Evolutionary conservation across 2,329 filamentous ascomycete genomes (phyloP), one percentile per base, ranked within the genome.

Genomic region (Aspergillus versicolor): DNA sequence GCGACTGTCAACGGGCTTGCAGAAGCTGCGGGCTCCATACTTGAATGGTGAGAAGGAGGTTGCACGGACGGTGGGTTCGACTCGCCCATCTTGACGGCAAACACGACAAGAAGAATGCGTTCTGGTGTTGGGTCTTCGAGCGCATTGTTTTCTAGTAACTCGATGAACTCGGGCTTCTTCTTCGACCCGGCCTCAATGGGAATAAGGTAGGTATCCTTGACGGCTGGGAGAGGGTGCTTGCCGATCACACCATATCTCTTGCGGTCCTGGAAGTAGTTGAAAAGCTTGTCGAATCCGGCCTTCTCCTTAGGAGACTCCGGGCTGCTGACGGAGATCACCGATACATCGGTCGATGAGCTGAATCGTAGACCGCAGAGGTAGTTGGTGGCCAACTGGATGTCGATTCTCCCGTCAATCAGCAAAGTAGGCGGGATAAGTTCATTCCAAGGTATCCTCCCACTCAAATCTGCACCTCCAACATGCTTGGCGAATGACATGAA

Each of bases 141-240:
- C 30, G 85, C 84, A 71, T 92, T 92, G 65, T 93, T 89, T 61
- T 91, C 88, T n/a, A 97, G 82, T 67, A 96, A 89, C 59, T 91
- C 84, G 73, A 97, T 86, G 66, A 97, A 96, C 60, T 92, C 90
- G 0, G 94, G 93, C 43, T 93, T 84, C 48, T 78, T 77, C 34
- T 75, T 77, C 24, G 84, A 81, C 24, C 90, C 91, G 5, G 87
- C 82, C 32, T 91, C 85, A 4, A 97, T 85, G 0, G 94, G 93
- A 9, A 97, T 88, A 32, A 97, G 83, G 72, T 97, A 97, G 1
- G 92, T 90, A 70, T 97, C 93, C 58, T 92, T 88, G 48, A 97
- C 89, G 59, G 91, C 88, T 19, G 86, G 83, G 30, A 87, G 77
- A 1, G 84, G 83, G 71, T 90, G 89, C 69, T 93, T 90, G 13